Conservation (phyloP, 2,329 filamentous ascomycete species). For the Colletotrichum sp. region DNA sequence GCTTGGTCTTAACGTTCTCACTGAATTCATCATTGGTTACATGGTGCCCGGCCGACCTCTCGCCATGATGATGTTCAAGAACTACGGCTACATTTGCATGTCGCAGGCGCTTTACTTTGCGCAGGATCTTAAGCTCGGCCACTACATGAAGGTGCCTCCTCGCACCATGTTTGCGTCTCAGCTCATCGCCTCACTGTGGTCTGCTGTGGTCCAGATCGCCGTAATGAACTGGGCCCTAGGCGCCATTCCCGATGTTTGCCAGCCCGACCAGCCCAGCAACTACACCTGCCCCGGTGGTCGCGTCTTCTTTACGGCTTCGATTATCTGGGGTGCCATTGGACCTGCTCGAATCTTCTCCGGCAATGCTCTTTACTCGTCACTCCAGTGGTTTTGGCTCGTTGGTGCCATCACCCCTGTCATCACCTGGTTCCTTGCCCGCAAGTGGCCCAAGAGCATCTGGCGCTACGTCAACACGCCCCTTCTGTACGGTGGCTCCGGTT, state of each 20-base stretch:
- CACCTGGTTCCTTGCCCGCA: constrained; percentile 67
- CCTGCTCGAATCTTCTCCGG: constrained; percentile 72
- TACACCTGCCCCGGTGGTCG: constrained; percentile 62
- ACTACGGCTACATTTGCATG: constrained; percentile 74
- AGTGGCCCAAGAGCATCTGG: constrained; percentile 64
- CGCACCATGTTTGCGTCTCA: constrained; percentile 67
- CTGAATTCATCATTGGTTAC: constrained; percentile 77
- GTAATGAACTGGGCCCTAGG: constrained; percentile 72
- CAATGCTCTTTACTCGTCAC: constrained; percentile 63
- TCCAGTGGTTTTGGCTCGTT: constrained; percentile 76
- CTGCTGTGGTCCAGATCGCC: constrained; percentile 64
- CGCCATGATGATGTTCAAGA: constrained; percentile 81
- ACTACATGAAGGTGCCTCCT: constrained; percentile 72
- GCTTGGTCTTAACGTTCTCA: constrained; percentile 72
- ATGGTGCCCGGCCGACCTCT: constrained; percentile 74
- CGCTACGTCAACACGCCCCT: constrained; percentile 72
- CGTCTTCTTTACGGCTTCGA: constrained; percentile 70
- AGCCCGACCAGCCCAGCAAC: constrained; percentile 53
- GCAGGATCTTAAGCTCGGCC: constrained; percentile 70
- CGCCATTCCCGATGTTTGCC: constrained; percentile 67
- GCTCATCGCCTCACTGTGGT: constrained; percentile 64
- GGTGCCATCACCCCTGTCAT: constrained; percentile 66
- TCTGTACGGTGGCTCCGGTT: constrained; percentile 68
- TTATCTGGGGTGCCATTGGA: constrained; percentile 77
- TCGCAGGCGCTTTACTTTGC: constrained; percentile 68